These are phyloP conservation scores for Xylaria sp. DNA, from an alignment of 2,329 filamentous ascomycete species.

Conservation along the genomic window DNA sequence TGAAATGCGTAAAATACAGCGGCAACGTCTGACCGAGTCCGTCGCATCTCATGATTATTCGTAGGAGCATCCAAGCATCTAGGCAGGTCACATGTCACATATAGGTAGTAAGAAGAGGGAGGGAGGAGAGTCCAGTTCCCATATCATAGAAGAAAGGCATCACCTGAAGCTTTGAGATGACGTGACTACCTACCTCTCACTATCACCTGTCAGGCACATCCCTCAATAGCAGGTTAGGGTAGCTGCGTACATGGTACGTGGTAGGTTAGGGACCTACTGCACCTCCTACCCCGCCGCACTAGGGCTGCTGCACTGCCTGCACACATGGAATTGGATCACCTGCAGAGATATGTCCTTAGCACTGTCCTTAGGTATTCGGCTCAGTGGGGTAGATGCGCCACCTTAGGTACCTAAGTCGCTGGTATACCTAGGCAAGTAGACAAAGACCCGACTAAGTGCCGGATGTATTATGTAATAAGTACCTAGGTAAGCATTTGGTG, in stretches of 20 bases:
- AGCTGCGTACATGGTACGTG: too few relatives aligned
- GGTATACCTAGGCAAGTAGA: too few relatives aligned
- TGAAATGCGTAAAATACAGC: not conserved
- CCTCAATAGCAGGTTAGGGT: too few relatives aligned
- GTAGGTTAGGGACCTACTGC: not conserved
- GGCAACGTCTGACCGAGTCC: slow-evolving; percentile 21
- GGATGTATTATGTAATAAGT: slow-evolving; percentile 4
- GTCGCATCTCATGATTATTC: slow-evolving; percentile 19
- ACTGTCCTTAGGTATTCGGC: not conserved
- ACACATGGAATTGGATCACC: not conserved
- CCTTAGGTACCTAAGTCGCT: too few relatives aligned
- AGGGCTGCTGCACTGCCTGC: not conserved
- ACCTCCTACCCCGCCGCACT: slow-evolving; percentile 22
- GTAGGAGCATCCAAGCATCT: not conserved
- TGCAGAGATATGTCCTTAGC: slow-evolving; percentile 17
- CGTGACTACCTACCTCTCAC: slow-evolving; percentile 12
- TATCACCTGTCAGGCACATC: not conserved
- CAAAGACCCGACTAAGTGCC: not conserved
- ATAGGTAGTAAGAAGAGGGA: not conserved
- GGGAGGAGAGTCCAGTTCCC: not conserved
- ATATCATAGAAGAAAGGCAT: slow-evolving; percentile 1
- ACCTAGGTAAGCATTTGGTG: not conserved
- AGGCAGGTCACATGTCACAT: slow-evolving; percentile 29
- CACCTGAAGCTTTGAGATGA: slow-evolving; percentile 25
- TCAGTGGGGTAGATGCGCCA: too few relatives aligned